Base-by-base conservation (phyloP, 495 filamentous ascomycete species). In the Xylaria palmicola region DNA sequence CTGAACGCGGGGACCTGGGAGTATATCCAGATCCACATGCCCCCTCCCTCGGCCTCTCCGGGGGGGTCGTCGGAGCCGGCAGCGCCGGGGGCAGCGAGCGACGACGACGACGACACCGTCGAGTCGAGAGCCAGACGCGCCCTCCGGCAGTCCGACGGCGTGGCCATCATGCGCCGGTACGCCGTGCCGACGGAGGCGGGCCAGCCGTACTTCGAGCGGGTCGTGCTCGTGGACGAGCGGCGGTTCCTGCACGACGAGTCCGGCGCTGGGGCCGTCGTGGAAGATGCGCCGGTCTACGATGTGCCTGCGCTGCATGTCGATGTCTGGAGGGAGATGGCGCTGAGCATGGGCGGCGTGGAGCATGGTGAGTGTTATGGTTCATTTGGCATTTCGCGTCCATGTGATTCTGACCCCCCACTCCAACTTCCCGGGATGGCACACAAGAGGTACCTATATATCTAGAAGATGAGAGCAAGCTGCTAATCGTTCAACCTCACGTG, bases 11-110 rank as follows among this genome's bases (percentile, higher is more conserved):
- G 59, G 8, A 6, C 30, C 26, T 40, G 37, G 50, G 39, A 55
- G 29, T 62, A 62, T 30, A 45, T 45, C n/a, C 59, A 62, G 40
- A 45, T 62, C 13, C 59, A 62, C 40, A 40, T 62, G 39, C 59
- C 59, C 15, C 7, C n/a, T 41, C 24, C 48, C 12, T 34, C 51
- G 1, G 36, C 5, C n/a, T 29, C 51, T 5, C 3, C 22, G 0
- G 22, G 2, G 24, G n/a, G 24, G 10, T n/a, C 34, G 10, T n/a
- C 34, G 15, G 17, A 15, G 24, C 19, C 19, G 1, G 12, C 4
- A 9, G 20, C 29, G 9, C 24, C 20, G 20, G 3, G 34, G 26
- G 37, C 15, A 43, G n/a, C 22, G 20, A 37, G 20, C 6, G 37
- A 32, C n/a, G 34, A 29, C 1, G 29, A 13, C 6, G 37, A 32